Conservation (phyloP, 176 grass and related monocot genomes). For the Ampelocalamus luodianensis region DNA sequence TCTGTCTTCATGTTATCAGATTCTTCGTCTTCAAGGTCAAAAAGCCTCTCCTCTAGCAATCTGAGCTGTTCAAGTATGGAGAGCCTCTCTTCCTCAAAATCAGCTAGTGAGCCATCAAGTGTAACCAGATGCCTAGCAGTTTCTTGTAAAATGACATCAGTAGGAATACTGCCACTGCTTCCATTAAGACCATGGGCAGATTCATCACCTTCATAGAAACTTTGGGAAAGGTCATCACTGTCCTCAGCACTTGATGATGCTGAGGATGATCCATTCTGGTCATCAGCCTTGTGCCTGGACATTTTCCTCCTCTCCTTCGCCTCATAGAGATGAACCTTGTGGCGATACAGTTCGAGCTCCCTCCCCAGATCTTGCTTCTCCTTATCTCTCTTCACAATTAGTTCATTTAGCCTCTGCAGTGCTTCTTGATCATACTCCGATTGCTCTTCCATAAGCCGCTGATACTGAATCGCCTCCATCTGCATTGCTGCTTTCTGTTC, state of each 20-base stretch:
- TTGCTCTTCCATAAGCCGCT: slow-evolving; percentile 97
- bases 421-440: slow-evolving; percentile 98
- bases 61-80: slow-evolving; percentile 93
- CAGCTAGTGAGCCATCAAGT: slow-evolving; percentile 66
- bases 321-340: slow-evolving; percentile 76
- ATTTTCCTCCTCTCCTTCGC: slow-evolving; percentile 63
- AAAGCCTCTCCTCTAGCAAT: slow-evolving; percentile 80
- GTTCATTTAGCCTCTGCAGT: slow-evolving; percentile 83
- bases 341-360: slow-evolving; percentile 64
- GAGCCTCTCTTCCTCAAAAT: slow-evolving; percentile 90
- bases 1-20: slow-evolving; percentile 47
- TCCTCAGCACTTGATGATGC: slow-evolving; percentile 89
- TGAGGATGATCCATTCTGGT: slow-evolving; percentile 66
- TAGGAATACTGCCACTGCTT: slow-evolving; percentile 61
- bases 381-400: slow-evolving; percentile 90
- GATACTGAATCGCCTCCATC: slow-evolving; percentile 99
- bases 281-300: slow-evolving; percentile 59
- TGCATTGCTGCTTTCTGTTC: slow-evolving; percentile 99
- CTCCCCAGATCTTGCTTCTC: slow-evolving; percentile 93
- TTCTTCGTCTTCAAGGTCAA: slow-evolving; percentile 76
- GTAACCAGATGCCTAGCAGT: slow-evolving; percentile 60
- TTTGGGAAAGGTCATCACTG: slow-evolving; percentile 67
- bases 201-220: slow-evolving; percentile 67
- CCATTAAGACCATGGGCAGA: slow-evolving; percentile 63
- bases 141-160: slow-evolving; percentile 70